phyloP scores from a whole-genome alignment of 164 flowering plant species.

The Taxillus chinensis region DNA sequence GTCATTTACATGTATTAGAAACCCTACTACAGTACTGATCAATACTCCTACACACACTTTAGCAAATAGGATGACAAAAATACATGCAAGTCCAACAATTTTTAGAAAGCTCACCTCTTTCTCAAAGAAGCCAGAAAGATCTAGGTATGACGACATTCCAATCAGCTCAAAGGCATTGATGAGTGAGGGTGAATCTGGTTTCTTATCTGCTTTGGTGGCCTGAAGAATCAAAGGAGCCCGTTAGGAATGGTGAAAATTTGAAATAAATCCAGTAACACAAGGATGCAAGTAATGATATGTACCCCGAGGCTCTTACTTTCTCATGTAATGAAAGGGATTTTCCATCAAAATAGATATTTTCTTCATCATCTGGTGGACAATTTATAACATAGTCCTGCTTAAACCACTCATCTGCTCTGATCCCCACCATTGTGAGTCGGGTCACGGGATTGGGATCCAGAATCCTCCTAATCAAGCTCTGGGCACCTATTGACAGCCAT shows the following conservation, averaged over 20 bases:
- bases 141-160: conserved; percentile 91
- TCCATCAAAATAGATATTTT: conserved; percentile 35
- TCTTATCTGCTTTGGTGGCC: conserved; percentile 38
- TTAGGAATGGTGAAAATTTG: neutral
- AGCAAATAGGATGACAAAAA: no score
- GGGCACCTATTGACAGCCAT: conserved; percentile 75
- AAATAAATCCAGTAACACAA: neutral
- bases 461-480: conserved; percentile 56
- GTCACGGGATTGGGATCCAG: conserved; percentile 87
- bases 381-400: conserved; percentile 53
- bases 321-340: conserved; percentile 52
- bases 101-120: conserved; percentile 49
- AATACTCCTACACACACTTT: no score
- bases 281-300: neutral
- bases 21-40: no score
- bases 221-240: conserved; percentile 11
- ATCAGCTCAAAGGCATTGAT: conserved; percentile 94
- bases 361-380: conserved; percentile 56
- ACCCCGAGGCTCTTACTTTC: conserved; percentile 17
- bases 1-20: conserved; percentile 6
- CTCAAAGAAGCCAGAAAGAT: conserved; percentile 95
- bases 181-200: conserved; percentile 37
- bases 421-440: conserved; percentile 57
- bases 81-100: neutral
- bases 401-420: conserved; percentile 77